Conservation (phyloP, 1,284 basidiomycete genomes). For the Coniferiporia weirii region DNA sequence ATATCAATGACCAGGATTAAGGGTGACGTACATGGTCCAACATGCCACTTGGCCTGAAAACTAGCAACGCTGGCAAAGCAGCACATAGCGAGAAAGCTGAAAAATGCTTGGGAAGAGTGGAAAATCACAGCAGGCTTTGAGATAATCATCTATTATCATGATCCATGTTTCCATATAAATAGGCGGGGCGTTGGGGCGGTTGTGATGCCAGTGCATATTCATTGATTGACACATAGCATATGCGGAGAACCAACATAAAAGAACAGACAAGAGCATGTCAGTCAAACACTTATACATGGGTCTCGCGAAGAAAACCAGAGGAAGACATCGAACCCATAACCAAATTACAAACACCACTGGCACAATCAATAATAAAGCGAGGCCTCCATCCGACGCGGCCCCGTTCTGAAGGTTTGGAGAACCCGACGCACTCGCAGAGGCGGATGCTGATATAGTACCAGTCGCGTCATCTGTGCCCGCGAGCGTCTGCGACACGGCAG, state of each 20-base stretch:
- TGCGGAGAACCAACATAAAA: neutral
- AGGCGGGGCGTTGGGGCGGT: neutral
- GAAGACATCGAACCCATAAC: slow-evolving; percentile 52
- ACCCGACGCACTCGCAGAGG: slow-evolving; percentile 10
- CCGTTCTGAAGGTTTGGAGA: neutral
- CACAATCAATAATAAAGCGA: slow-evolving; percentile 57
- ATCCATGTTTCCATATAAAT: neutral
- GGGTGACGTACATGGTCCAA: slow-evolving; percentile 72
- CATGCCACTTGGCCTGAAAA: slow-evolving; percentile 78
- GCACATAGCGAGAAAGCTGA: slow-evolving; percentile 85
- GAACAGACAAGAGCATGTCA: neutral
- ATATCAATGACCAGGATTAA: slow-evolving; percentile 3
- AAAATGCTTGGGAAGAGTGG: slow-evolving; percentile 73
- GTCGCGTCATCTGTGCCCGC: slow-evolving; percentile 6
- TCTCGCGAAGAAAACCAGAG: slow-evolving; percentile 9
- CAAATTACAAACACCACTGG: slow-evolving; percentile 56
- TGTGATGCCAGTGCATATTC: neutral
- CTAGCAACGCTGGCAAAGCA: slow-evolving; percentile 81
- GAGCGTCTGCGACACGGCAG: slow-evolving; percentile 12
- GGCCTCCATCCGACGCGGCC: slow-evolving; percentile 34
- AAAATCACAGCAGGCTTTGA: slow-evolving; percentile 75
- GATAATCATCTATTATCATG: slow-evolving; percentile 64
- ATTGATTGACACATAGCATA: neutral
- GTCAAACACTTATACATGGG: neutral
- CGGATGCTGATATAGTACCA: slow-evolving; percentile 2